Evolutionary conservation across 257 asterid genomes (phyloP).

Genomic region (Gentiana dahurica): DNA sequence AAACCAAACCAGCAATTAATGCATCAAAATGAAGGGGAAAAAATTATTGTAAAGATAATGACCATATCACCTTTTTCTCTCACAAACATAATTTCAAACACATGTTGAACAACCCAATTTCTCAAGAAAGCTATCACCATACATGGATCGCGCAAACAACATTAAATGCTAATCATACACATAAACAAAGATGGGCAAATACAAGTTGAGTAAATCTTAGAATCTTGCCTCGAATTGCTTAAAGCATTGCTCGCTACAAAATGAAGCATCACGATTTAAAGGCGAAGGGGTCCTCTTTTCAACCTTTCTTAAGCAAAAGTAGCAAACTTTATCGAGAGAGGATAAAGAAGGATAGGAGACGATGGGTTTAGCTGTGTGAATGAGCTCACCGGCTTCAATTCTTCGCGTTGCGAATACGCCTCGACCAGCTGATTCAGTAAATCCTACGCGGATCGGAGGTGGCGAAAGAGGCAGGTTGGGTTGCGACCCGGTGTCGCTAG

Average conservation of each 20-base stretch:
- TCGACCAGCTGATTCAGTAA: conserved; percentile 51
- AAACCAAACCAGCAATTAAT: no score
- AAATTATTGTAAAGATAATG: no score
- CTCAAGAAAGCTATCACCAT: not conserved
- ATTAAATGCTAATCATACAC: no score
- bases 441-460: conserved; percentile 48
- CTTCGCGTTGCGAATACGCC: conserved; percentile 57
- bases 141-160: not conserved
- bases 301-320: conserved; percentile 51
- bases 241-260: conserved; percentile 54
- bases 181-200: no score
- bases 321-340: conserved; percentile 40
- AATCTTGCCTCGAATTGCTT: conserved; percentile 31
- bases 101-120: not conserved
- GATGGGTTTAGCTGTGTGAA: conserved; percentile 60
- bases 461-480: conserved; percentile 16
- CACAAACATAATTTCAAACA: conserved; percentile 19
- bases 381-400: conserved; percentile 57
- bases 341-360: conserved; percentile 55
- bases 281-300: conserved; percentile 9
- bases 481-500: conserved; percentile 6
- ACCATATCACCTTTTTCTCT: no score
- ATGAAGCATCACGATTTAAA: conserved; percentile 14
- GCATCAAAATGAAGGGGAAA: no score
- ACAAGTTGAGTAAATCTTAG: not conserved